Percentiles rank a stretch among this genome's conserved stretches.
These are phyloP conservation scores for Thinopyrum elongatum DNA, from an alignment of 176 grass and related monocot species.

Conservation along the genomic window DNA sequence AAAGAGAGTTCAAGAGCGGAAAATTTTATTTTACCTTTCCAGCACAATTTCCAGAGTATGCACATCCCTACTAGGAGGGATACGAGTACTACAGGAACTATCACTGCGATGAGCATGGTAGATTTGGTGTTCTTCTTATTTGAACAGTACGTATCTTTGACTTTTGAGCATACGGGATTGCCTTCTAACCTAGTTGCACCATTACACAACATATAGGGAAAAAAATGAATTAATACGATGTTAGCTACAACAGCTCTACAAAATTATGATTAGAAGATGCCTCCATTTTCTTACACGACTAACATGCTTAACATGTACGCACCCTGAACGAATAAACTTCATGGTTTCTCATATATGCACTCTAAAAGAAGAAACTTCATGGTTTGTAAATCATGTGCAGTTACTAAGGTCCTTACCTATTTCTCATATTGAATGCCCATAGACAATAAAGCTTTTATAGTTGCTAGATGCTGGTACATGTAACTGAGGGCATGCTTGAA, in stretches of 20 bases:
- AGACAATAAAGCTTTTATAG: constrained; percentile 1
- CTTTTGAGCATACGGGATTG: constrained; percentile 20
- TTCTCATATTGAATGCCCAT: background rate
- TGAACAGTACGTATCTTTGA: background rate
- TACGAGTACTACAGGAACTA: constrained; percentile 8
- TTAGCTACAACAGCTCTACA: background rate
- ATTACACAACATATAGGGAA: background rate
- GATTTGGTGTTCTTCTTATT: background rate
- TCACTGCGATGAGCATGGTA: background rate
- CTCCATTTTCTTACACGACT: background rate
- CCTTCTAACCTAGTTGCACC: constrained; percentile 1
- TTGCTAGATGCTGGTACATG: background rate
- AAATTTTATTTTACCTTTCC: constrained; percentile 9
- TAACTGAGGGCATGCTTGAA: background rate
- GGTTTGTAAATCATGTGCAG: background rate
- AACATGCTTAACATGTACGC: background rate
- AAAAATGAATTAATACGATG: background rate
- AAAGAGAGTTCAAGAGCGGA: background rate
- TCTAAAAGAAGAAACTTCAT: background rate
- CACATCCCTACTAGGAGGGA: background rate
- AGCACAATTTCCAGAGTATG: background rate
- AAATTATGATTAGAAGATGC: background rate
- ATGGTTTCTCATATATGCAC: background rate
- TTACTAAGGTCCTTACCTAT: background rate
- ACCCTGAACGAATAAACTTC: background rate